Base-by-base conservation (phyloP, 345 rosid species). In the Pugionium cornutum region DNA sequence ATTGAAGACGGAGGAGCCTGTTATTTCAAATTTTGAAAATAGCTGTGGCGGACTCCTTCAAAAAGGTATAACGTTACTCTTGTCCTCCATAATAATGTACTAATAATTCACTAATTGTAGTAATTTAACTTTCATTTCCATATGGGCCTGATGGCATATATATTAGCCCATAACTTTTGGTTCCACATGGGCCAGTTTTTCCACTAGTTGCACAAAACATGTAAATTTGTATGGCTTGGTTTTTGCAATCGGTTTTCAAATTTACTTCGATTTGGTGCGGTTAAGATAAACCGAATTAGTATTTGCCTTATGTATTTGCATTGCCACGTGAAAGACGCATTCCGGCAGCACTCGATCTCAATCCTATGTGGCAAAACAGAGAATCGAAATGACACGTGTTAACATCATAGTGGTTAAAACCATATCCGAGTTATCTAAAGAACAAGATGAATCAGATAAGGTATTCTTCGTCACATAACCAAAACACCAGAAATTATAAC, bases 341-440 rank as follows among this genome's bases (percentile, higher is more conserved):
- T 27, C 8, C 4, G 2, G 4, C 32, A 1, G 28, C 35, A 66
- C 9, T 45, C 3, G 41, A 61, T 67, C 64, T 50, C 58, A 80
- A 73, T 74, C 89, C 81, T 30, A 58, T 71, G 61, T 69, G 76
- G 68, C 78, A 49, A 52, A 46, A 64, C 18, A 1, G 45, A 39
- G 58, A 44, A 28, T 74, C 68, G 39, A 4, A 7, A 67, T n/a
- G 0, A 29, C 73, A 74, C 60, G 36, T 74, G 83, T 51, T 61
- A 18, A 1, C 0, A 25, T 18, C 0, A 1, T 28, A 81, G 45
- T 84, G 81, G 94, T 6, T 34, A 0, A 54, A n/a, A 40, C 40
- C 77, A 75, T 66, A 78, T 83, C 83, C 50, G 6, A 60, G 59
- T 60, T 76, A 92, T 92, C 95, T 86, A 61, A 70, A 46, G 4